Percentiles rank a stretch among this genome's conserved stretches.
These are phyloP conservation scores for cucumber (Cucumis sativus) DNA, from an alignment of 306 rosid genomes.

Conservation along the genomic window Cucumber_9930_V3 NC_026656.2:4840001-4840500, in stretches of 20 bases:
- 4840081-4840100: not conserved
- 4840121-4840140: not conserved
- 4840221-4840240: constrained; percentile 74
- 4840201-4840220: constrained; percentile 89
- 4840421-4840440: constrained; percentile 47
- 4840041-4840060: not conserved
- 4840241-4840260: constrained; percentile 93
- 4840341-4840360: constrained; percentile 90
- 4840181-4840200: constrained; percentile 88
- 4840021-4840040: constrained; percentile 2
- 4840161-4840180: constrained; percentile 98
- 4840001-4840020: constrained; percentile 92
- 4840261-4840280: constrained; percentile 94
- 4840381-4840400: constrained; percentile 77
- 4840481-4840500: not conserved
- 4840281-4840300: constrained; percentile 95
- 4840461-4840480: not conserved
- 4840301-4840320: constrained; percentile 91
- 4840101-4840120: no score
- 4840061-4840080: not conserved
- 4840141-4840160: constrained; percentile 99
- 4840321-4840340: constrained; percentile 98
- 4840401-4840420: constrained; percentile 72
- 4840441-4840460: constrained; percentile 6
- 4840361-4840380: constrained; percentile 93